Evolutionary conservation across 805 yeast species (phyloP), one percentile per base, ranked within the genome.

Genomic region (Helenozyma baotianmanensis): DNA sequence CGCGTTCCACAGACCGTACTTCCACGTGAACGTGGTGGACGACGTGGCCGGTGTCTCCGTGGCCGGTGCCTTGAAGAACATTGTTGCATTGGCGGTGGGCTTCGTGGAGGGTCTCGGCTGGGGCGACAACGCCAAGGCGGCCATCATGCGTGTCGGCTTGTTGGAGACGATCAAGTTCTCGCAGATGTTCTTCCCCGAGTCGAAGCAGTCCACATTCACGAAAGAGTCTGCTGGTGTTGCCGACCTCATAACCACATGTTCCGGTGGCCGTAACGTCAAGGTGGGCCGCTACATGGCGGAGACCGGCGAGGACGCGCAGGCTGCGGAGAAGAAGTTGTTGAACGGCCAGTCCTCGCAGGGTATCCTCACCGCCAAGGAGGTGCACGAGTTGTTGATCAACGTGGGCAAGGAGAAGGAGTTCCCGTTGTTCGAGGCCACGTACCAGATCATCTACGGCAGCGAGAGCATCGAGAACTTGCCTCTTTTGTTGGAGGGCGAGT

Each of bases 121-220:
- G 98, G 98, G 98, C 61, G 96, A 88, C 64, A 92, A 92, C 60
- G 97, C 98, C 45, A 88, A 90, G 64, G 82, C 97, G 35, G 98
- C 97, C 27, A 80, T 92, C 51, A 94, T 90, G 89, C 78, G 98
- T 68, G 82, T 90, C 47, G 98, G 98, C 29, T 67, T 92, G 45
- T 74, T 82, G 53, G 98, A 92, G 68, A 86, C 84, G 54, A 83
- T 89, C 59, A 75, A 76, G 56, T 92, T 92, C 61, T 92, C 95
- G 50, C 60, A 35, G 31, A 39, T 16, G 29, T 50, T 78, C 79
- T 89, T 81, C 78, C 84, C 47, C 13, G 45, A 43, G 22, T 45
- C 48, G 10, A 64, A 75, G 40, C 74, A 83, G 19, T 70, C 78
- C 38, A 92, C 98, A 17, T 89, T 89, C 63, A 85, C 95, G 43